These are phyloP conservation scores for Epichloe sylvatica DNA, from an alignment of 2,329 filamentous ascomycete genomes.

Conservation along the genomic window DNA sequence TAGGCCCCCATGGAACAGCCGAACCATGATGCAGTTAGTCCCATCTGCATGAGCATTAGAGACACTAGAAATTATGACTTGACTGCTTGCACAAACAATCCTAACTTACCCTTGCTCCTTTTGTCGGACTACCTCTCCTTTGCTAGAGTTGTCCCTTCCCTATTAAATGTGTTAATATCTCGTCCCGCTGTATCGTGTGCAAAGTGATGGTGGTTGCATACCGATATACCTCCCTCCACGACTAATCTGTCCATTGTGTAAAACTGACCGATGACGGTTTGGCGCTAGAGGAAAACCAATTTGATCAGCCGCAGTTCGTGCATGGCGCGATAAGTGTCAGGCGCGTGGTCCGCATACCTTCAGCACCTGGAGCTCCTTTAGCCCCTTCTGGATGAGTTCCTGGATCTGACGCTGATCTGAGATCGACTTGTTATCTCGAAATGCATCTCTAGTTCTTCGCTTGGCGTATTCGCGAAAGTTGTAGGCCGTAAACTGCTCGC, in stretches of 20 bases:
- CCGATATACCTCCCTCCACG: conserved; percentile 70
- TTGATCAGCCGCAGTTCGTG: conserved; percentile 6
- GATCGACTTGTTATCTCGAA: conserved; percentile 63
- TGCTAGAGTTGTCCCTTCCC: conserved; percentile 57
- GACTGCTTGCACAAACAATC: background rate
- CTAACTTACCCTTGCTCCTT: conserved; percentile 61
- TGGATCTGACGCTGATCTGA: conserved; percentile 66
- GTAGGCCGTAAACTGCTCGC: conserved; percentile 78
- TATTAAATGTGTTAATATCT: conserved; percentile 13
- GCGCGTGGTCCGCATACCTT: conserved; percentile 49
- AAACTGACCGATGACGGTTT: conserved; percentile 90
- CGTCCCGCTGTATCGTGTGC: background rate
- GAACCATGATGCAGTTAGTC: background rate
- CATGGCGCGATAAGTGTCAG: background rate
- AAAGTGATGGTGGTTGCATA: conserved; percentile 22
- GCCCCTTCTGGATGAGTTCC: conserved; percentile 75
- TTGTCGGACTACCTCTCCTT: conserved; percentile 56
- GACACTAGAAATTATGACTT: background rate
- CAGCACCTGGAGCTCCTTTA: conserved; percentile 75
- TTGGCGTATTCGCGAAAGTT: conserved; percentile 97
- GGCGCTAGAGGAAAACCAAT: conserved; percentile 46
- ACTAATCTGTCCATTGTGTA: conserved; percentile 86
- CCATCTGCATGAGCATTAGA: conserved; percentile 5
- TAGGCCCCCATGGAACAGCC: background rate
- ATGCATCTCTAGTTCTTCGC: conserved; percentile 79